Conservation (phyloP, 805 yeast genomes). For the Starmerella roubikii region DNA sequence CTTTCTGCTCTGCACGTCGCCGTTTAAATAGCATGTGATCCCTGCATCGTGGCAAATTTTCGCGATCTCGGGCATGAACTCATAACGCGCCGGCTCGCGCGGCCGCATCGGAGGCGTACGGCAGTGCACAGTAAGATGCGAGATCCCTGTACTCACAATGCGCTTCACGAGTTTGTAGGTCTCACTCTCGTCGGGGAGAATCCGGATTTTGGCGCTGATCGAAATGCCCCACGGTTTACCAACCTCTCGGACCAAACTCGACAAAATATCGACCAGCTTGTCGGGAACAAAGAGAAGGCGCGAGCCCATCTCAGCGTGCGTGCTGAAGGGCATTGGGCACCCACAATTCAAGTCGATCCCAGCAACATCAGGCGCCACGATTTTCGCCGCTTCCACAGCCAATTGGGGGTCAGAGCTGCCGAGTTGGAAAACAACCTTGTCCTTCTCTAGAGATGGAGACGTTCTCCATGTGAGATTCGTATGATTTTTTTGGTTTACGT, state of each 20-base stretch:
- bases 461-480: slow-evolving; percentile 50
- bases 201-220: slow-evolving; percentile 79
- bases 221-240: slow-evolving; percentile 68
- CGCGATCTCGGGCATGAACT: slow-evolving; percentile 48
- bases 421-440: slow-evolving; percentile 69
- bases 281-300: slow-evolving; percentile 78
- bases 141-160: slow-evolving; percentile 63
- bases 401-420: slow-evolving; percentile 75
- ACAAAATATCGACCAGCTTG: slow-evolving; percentile 52
- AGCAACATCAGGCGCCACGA: slow-evolving; percentile 72
- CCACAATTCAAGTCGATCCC: slow-evolving; percentile 94
- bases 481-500: slow-evolving; percentile 29
- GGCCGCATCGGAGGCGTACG: slow-evolving; percentile 76
- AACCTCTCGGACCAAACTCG: slow-evolving; percentile 56
- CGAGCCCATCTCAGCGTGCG: slow-evolving; percentile 97
- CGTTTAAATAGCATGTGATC: slow-evolving; percentile 71
- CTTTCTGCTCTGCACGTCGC: slow-evolving; percentile 44
- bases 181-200: slow-evolving; percentile 49
- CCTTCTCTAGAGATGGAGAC: slow-evolving; percentile 44
- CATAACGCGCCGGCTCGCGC: slow-evolving; percentile 66
- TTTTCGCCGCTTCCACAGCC: slow-evolving; percentile 77
- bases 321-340: slow-evolving; percentile 90
- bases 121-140: slow-evolving; percentile 82
- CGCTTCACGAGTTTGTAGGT: slow-evolving; percentile 47
- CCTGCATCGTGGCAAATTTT: slow-evolving; percentile 45